Base-by-base conservation (phyloP, 2,329 filamentous ascomycete species). In the Hymenoscyphus fraxineus region DNA sequence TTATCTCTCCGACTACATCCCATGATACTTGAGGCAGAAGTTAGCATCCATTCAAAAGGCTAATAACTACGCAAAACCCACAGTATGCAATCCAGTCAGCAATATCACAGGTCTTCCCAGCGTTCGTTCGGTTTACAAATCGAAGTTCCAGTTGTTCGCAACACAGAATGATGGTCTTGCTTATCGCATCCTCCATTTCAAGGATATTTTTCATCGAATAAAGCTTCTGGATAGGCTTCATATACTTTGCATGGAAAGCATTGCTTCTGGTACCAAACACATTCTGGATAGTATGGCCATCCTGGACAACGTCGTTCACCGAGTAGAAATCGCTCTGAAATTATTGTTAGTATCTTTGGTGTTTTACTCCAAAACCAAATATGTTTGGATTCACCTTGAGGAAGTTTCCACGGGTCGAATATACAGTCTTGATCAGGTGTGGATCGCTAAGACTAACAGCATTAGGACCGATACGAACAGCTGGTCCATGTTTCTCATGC, bases 71-170 rank as follows among this genome's bases (percentile, higher is more conserved):
- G 27, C 9, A 19, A 22, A 54, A 22, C 27, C 22, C 72, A 65
- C 76, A 78, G 51, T 65, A 80, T 10, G 71, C 40, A 13, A 80
- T 68, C 79, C 80, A 82, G 39, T 78, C 70, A 3, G 76, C 78
- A 12, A 82, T 70, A 19, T 79, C 70, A 62, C 75, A 78, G 0
- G 66, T 67, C 63, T 74, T 72, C 2, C 65, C 67, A 3, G 64
- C 54, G 35, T 74, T 72, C 0, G 65, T 35, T 2, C 59, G 70
- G 31, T 74, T 63, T 5, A 77, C 68, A 64, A 77, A 80, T 2
- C 71, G 64, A 2, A 69, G 69, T n/a, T 77, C 74, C 0, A 79
- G 66, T 16, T 74, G 68, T 16, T 68, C 61, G 55, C 75, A 76
- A 10, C 79, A 70, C 10, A 72, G 62, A 1, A 61, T 47, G 15